These are phyloP conservation scores for Pseudonitzschia pungens DNA, from an alignment of 108 stramenopile species.

Conservation along the genomic window DNA sequence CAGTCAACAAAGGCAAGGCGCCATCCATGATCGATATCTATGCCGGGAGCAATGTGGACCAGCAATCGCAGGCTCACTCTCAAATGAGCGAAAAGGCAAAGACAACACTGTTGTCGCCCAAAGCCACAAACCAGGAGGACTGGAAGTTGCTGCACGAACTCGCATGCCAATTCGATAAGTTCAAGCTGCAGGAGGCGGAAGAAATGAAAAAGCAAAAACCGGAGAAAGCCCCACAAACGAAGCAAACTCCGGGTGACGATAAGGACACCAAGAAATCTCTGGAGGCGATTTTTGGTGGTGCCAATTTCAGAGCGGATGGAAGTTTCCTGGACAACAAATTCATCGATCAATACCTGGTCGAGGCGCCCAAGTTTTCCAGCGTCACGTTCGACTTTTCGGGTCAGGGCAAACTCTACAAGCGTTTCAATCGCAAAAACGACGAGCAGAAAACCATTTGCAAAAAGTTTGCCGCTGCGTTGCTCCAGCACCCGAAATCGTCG, in stretches of 20 bases:
- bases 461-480: conserved; percentile 36
- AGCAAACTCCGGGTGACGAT: conserved; percentile 4
- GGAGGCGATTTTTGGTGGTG: conserved; percentile 22
- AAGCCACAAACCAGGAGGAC: conserved; percentile 22
- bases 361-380: conserved; percentile 21
- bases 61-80: conserved; percentile 1
- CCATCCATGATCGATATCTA: not conserved
- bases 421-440: conserved; percentile 30
- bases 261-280: conserved; percentile 23
- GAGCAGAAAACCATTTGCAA: conserved; percentile 28
- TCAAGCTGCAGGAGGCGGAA: conserved; percentile 28
- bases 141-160: conserved; percentile 38
- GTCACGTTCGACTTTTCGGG: conserved; percentile 37
- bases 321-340: conserved; percentile 29
- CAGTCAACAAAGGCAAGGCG: not conserved
- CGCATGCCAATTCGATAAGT: conserved; percentile 23
- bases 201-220: conserved; percentile 5
- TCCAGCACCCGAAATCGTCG: conserved; percentile 33
- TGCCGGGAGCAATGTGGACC: not conserved
- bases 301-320: conserved; percentile 33
- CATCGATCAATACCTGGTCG: conserved; percentile 32
- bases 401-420: conserved; percentile 37
- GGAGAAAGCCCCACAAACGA: not conserved
- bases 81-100: conserved; percentile 15
- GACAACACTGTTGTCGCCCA: conserved; percentile 10